Conservation (phyloP, 495 filamentous ascomycete genomes). For the Neurospora sublineolata region DNA sequence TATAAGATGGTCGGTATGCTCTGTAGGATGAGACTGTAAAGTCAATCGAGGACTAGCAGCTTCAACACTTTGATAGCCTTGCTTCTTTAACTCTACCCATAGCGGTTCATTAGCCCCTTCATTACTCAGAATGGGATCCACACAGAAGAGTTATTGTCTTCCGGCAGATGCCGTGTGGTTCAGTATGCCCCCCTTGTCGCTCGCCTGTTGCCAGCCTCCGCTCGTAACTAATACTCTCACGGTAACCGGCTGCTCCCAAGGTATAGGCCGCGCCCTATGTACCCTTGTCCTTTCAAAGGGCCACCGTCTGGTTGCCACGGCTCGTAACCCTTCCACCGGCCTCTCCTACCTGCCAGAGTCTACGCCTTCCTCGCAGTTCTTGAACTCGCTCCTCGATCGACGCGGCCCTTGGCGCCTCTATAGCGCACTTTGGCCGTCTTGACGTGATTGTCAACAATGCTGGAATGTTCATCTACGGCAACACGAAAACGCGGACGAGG, state of each 20-base stretch:
- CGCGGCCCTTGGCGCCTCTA: conserved; percentile 24
- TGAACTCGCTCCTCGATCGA: conserved; percentile 31
- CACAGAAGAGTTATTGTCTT: conserved; percentile 29
- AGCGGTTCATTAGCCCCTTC: neutral
- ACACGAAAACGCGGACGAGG: conserved; percentile 34
- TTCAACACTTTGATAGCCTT: neutral
- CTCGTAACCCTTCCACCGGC: conserved; percentile 20
- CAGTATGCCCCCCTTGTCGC: conserved; percentile 20
- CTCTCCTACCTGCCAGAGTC: conserved; percentile 27
- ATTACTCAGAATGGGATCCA: conserved; percentile 4
- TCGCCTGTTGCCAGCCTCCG: neutral
- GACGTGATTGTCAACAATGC: conserved; percentile 50
- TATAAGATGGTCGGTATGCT: neutral
- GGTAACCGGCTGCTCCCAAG: conserved; percentile 42
- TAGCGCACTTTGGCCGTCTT: conserved; percentile 33
- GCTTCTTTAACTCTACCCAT: neutral
- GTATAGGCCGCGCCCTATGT: conserved; percentile 36
- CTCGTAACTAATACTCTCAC: neutral
- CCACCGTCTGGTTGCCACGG: conserved; percentile 39
- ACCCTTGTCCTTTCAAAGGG: conserved; percentile 23
- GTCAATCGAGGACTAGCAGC: neutral
- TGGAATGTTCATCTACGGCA: conserved; percentile 36
- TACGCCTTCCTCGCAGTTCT: conserved; percentile 15
- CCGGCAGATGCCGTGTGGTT: conserved; percentile 40
- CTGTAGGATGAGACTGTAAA: neutral